Evolutionary conservation across 2,329 filamentous ascomycete species (phyloP).

Genomic region (Fusarium euwallaceae): DNA sequence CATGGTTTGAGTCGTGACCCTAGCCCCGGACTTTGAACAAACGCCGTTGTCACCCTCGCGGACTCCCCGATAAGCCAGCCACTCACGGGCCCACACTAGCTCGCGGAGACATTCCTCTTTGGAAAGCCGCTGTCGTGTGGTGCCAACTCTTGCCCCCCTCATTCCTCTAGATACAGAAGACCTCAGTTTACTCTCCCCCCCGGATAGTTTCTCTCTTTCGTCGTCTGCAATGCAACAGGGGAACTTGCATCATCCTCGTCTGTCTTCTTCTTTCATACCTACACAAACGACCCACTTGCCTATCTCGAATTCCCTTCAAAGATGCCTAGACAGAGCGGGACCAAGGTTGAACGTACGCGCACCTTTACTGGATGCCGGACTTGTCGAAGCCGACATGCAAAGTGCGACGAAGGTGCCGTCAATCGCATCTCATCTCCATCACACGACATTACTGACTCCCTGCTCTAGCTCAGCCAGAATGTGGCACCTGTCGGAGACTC

Average conservation of each 20-base stretch:
- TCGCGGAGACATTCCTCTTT: constrained; percentile 41
- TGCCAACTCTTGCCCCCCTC: background rate
- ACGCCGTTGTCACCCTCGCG: background rate
- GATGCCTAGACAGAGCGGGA: constrained; percentile 33
- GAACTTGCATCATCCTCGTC: background rate
- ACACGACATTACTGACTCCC: background rate
- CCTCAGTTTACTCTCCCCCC: constrained; percentile 7
- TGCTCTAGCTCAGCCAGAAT: constrained; percentile 50
- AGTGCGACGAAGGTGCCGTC: constrained; percentile 56
- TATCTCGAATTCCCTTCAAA: constrained; percentile 18
- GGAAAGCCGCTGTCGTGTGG: background rate
- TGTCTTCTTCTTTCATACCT: background rate
- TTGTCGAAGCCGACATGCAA: constrained; percentile 56
- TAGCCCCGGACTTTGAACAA: background rate
- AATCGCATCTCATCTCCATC: background rate
- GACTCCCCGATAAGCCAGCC: constrained; percentile 4
- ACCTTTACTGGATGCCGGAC: constrained; percentile 53
- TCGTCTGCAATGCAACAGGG: background rate
- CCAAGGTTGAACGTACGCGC: constrained; percentile 41
- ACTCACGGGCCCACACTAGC: background rate
- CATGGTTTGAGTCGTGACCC: background rate
- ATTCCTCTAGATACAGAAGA: constrained; percentile 24
- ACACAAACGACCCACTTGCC: constrained; percentile 36
- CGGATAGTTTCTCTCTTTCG: constrained; percentile 20
- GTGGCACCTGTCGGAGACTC: constrained; percentile 53